Evolutionary conservation across 2,329 filamentous ascomycete species (phyloP).

Genomic region (Penicillium brasilianum): DNA sequence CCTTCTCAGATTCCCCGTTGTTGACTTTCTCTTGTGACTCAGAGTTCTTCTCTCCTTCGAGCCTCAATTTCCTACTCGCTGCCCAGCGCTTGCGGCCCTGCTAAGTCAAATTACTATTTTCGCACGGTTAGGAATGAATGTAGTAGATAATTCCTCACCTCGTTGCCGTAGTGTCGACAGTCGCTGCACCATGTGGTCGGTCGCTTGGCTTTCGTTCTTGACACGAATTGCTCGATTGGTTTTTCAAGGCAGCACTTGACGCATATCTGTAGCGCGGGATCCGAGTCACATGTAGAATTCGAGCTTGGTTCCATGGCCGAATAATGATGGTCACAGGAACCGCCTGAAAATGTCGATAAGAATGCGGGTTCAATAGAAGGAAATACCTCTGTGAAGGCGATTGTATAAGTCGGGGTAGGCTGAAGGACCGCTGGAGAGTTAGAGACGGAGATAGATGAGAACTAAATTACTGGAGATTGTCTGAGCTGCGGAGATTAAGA

Average conservation of each 20-base stretch:
- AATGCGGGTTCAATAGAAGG: neutral
- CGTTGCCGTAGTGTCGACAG: neutral
- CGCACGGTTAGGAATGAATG: no score
- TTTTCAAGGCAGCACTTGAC: neutral
- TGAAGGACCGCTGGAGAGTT: neutral
- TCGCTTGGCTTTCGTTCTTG: neutral
- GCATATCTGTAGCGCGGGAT: neutral
- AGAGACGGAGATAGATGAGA: neutral
- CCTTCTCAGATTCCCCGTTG: no score
- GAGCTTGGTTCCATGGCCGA: neutral
- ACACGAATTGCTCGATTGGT: neutral
- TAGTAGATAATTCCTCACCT: neutral
- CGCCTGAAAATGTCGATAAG: neutral
- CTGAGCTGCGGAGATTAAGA: no score
- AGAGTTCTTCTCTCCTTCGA: neutral
- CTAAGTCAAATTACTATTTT: neutral
- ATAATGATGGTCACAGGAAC: neutral
- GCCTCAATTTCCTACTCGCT: neutral
- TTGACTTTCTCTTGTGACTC: no score
- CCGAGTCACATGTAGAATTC: neutral
- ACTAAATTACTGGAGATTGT: no score
- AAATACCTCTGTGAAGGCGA: neutral
- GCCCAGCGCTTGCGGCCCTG: neutral
- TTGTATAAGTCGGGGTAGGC: neutral
- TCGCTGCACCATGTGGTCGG: neutral